Conservation (phyloP, 495 filamentous ascomycete genomes). For the Aspergillus carlsbadensis region DNA sequence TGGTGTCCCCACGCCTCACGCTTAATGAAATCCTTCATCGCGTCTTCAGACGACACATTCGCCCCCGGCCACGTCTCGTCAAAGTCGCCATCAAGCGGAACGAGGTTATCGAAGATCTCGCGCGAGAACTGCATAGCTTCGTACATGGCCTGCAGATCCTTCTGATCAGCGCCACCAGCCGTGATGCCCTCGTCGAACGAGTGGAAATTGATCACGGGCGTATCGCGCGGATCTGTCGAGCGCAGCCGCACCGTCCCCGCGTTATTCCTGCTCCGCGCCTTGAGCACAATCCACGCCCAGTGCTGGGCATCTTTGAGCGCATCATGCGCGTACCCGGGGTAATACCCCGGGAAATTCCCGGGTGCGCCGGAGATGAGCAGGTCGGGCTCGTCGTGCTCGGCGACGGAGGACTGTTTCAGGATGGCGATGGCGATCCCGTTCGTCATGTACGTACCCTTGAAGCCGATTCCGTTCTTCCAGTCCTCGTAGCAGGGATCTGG, state of each 20-base stretch:
- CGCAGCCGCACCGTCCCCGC: conserved; percentile 50
- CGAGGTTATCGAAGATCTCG: conserved; percentile 33
- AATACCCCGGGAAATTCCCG: conserved; percentile 46
- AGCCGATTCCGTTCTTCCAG: conserved; percentile 42
- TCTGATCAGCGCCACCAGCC: conserved; percentile 33
- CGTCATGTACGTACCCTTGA: conserved; percentile 50
- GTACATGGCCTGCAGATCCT: conserved; percentile 41
- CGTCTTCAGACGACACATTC: conserved; percentile 34
- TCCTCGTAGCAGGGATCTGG: too few species aligned
- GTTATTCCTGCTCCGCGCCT: conserved; percentile 52
- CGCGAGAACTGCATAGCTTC: conserved; percentile 48
- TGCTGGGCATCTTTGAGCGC: conserved; percentile 29
- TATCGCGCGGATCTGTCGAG: conserved; percentile 52
- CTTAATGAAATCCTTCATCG: conserved; percentile 49
- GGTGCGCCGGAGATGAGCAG: conserved; percentile 54
- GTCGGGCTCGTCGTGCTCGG: conserved; percentile 44
- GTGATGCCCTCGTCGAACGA: conserved; percentile 49
- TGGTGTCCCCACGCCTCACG: conserved; percentile 60
- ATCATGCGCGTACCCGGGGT: conserved; percentile 33
- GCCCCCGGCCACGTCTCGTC: conserved; percentile 48
- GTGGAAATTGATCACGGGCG: conserved; percentile 55
- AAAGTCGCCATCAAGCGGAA: conserved; percentile 21
- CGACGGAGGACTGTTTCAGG: conserved; percentile 40
- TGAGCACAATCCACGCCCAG: conserved; percentile 53
- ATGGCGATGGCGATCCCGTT: conserved; percentile 48